Base-by-base conservation (phyloP, 2,329 filamentous ascomycete species). In the Hymenotorrendiella dingleyae region DNA sequence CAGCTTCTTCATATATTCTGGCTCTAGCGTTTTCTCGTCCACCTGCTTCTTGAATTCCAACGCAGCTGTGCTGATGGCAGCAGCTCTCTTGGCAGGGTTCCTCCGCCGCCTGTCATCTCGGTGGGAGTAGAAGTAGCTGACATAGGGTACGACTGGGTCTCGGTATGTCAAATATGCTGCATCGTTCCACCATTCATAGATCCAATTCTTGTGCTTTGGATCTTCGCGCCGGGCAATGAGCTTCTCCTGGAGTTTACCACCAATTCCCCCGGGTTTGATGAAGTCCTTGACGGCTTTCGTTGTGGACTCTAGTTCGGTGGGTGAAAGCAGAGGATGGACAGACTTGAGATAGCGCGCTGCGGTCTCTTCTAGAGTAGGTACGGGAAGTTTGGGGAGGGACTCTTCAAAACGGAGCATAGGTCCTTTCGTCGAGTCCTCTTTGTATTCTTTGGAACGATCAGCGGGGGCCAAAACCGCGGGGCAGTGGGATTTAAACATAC, bases 101-200 rank as follows among this genome's bases (percentile, higher is more conserved):
- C 89, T 82, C 54, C 91, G 80, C 62, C 82, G 78, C 55, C 87
- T 82, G 67, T 98, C 94, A 67, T 98, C 93, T 54, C 88, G 81
- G 71, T 97, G 91, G 42, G 90, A 96, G 73, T 98, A 98, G 72
- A 98, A 98, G 77, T 98, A 98, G 67, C 88, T 95, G 60, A 98
- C 93, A 63, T 97, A 98, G 48, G 93, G 93, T 14, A 97, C 86
- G 35, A 98, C 87, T 9, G 93, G 93, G 64, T 97, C 93, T 54
- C 91, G 85, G 72, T 97, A 97, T 53, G 70, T 76, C 53, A 98
- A 80, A 68, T 98, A 98, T 45, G 93, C 93, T 4, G 82, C 80
- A 40, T 95, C 80, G 65, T 98, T 97, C 93, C 93, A 98, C 93
- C 93, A 98, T 56, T 98, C 91, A 56, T 84, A 82, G 44, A 98